These are phyloP conservation scores for Debaryomyces fabryi DNA, from an alignment of 1,139 yeast genomes.

Conservation along the genomic window DNA sequence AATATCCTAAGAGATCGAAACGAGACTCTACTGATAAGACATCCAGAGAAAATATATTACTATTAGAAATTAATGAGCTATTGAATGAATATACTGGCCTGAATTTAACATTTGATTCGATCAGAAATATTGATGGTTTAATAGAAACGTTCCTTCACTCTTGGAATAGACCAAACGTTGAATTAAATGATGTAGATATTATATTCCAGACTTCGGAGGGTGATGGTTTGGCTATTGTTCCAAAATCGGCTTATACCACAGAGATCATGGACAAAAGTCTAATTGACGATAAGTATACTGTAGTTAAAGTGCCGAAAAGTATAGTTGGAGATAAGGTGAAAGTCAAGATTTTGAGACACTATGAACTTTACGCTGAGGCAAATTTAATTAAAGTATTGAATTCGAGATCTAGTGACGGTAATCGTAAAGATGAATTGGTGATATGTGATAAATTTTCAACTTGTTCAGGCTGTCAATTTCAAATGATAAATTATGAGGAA, in stretches of 20 bases:
- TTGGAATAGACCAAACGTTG: conserved; percentile 22
- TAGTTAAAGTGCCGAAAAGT: conserved; percentile 42
- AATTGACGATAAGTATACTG: conserved; percentile 23
- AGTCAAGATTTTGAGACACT: conserved; percentile 34
- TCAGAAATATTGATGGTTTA: conserved; percentile 28
- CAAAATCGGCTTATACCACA: conserved; percentile 26
- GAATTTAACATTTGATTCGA: conserved; percentile 17
- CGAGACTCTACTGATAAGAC: conserved; percentile 34
- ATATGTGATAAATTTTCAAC: conserved; percentile 75
- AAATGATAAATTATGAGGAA: conserved; percentile 45
- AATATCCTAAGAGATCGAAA: conserved; percentile 20
- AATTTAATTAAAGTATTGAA: conserved; percentile 24
- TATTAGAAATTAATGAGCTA: conserved; percentile 30
- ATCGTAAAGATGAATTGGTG: conserved; percentile 32
- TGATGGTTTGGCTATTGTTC: conserved; percentile 40
- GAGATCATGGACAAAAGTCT: conserved; percentile 14
- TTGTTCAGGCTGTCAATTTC: conserved; percentile 57
- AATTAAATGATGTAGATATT: conserved; percentile 27
- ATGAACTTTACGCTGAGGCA: conserved; percentile 34
- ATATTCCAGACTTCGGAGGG: conserved; percentile 38
- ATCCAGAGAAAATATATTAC: conserved; percentile 26
- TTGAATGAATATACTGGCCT: conserved; percentile 16
- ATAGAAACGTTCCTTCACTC: conserved; percentile 31
- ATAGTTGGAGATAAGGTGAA: conserved; percentile 41
- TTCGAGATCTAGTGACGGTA: conserved; percentile 14